A percentile compares a stretch with the other conserved stretches of the same genome.
Evolutionary conservation across 805 yeast genomes (phyloP).

Genomic region (Candida hispaniensis): DNA sequence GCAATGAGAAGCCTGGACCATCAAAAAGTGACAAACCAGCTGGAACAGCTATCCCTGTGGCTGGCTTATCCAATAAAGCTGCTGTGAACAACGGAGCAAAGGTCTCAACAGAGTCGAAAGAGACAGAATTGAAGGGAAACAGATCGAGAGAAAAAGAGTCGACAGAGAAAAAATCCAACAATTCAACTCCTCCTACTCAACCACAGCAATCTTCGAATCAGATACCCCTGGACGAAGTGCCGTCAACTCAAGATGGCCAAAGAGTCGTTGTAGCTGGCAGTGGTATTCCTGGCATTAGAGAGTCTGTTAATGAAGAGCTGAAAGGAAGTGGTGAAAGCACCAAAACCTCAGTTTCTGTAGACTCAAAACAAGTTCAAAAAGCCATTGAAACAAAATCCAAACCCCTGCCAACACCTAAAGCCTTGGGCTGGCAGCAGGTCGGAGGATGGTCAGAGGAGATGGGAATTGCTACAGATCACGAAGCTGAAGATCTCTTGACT

Average conservation of each 20-base stretch:
- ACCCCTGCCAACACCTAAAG: conserved; percentile 47
- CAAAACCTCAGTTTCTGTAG: conserved; percentile 11
- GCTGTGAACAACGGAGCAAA: conserved; percentile 24
- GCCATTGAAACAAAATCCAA: conserved; percentile 18
- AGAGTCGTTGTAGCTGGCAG: conserved; percentile 4
- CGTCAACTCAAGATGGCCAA: conserved; percentile 9
- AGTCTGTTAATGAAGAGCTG: conserved; percentile 2
- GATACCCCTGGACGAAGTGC: conserved; percentile 13
- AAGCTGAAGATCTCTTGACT: conserved; percentile 56
- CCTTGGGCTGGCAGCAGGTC: conserved; percentile 89
- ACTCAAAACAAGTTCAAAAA: conserved; percentile 12
- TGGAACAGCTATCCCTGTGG: conserved; percentile 27
- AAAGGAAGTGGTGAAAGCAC: too few relatives aligned
- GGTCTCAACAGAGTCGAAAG: conserved; percentile 1
- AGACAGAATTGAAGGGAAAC: conserved; percentile 1
- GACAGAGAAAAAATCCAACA: conserved; percentile 3
- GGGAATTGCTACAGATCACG: conserved; percentile 47
- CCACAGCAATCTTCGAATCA: conserved; percentile 8
- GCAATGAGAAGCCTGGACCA: conserved; percentile 25
- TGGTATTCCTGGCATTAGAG: conserved; percentile 5
- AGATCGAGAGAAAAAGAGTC: conserved; percentile 1
- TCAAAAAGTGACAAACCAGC: conserved; percentile 21
- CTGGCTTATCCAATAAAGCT: conserved; percentile 22
- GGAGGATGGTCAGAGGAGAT: conserved; percentile 76
- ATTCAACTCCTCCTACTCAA: conserved; percentile 4